Evolutionary conservation across 208 protist genomes (phyloP), one percentile per base, ranked within the genome.

Genomic region (Wallacemonas rigidus): DNA sequence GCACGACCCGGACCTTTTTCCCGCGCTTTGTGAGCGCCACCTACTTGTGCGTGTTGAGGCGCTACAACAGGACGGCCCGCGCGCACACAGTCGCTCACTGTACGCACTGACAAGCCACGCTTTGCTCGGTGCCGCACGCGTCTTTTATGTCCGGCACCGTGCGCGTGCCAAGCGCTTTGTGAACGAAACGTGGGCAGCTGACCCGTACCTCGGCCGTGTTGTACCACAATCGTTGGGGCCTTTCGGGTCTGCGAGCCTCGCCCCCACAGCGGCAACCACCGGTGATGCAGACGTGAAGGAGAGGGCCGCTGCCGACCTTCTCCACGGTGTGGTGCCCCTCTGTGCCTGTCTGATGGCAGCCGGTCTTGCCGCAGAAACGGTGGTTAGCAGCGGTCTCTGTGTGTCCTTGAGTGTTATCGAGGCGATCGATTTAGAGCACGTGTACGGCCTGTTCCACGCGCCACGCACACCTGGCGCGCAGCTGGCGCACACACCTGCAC

Each of bases 301-400:
- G 26, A 26, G 26, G 26, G 45, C 6, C 43, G 26, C 43, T 26
- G 56, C 56, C 4, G 5, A 4, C 4, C 56, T 43, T 15, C 41
- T 65, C 6, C 60, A 65, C 60, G 60, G 60, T 11, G 60, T 72
- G 35, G 68, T 70, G 26, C 74, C 76, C 67, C 57, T 83, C 48
- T 79, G 75, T 38, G 91, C 88, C 69, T 75, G 71, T n/a, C 78
- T 95, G 64, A 70, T 95, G 67, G 84, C 78, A 57, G 67, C 64
- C 15, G 90, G 90, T 63, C 90, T 85, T 63, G 65, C 80, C 1
- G 74, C 90, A 0, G 72, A 77, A 8, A 62, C 79, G n/a, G 73
- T 95, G 2, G 65, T 91, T 14, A 74, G 76, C 56, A 92, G 88
- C 72, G 74, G 80, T 9, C 72, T 95, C 0, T 93, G 86, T 70